Evolutionary conservation across 2,329 filamentous ascomycete species (phyloP), one percentile per base, ranked within the genome.

Genomic region (Metarhizium rileyi): DNA sequence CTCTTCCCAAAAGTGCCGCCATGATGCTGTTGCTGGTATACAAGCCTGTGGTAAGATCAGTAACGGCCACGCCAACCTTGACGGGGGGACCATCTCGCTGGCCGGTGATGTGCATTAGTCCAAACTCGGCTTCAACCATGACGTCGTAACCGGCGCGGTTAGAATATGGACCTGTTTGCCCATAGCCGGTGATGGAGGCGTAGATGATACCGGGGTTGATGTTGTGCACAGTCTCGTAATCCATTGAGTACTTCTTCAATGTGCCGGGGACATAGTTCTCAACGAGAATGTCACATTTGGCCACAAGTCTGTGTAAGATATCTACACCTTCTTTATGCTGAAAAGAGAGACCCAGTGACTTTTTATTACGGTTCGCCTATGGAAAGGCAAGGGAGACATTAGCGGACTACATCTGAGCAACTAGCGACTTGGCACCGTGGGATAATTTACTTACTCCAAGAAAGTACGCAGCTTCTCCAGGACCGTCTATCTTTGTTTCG

Each of bases 41-140:
- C 4, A 98, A 70, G 0, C 93, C 93, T 0, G 93, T 97, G 0
- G 93, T 97, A 46, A 98, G 70, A 67, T 98, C 93, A 0, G 93
- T 97, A 3, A 98, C 93, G 2, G 93, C 93, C 3, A 98, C 93
- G 18, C 93, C 93, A 2, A 98, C 93, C 70, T 98, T 98, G 36
- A 96, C 93, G 0, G 93, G 93, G 2, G 90, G 86, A 0, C 91
- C 90, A 59, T 95, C 86, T 50, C 90, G 78, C 53, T 80, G 79
- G 28, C 93, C 93, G 0, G 93, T 98, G 59, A 98, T 97, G 69
- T 98, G 93, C 93, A 98, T 98, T 50, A 98, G 71, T 1, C 93
- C 93, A 70, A 98, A 90, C 65, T 97, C 93, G 52, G 93, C 93
- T 72, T 98, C 93, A 10, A 98, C 91, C 91, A 98, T 98, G 57